Percentiles rank a stretch among this genome's conserved stretches.
Conservation (phyloP, 495 filamentous ascomycete species). For the Pyrenula massariospora region DNA sequence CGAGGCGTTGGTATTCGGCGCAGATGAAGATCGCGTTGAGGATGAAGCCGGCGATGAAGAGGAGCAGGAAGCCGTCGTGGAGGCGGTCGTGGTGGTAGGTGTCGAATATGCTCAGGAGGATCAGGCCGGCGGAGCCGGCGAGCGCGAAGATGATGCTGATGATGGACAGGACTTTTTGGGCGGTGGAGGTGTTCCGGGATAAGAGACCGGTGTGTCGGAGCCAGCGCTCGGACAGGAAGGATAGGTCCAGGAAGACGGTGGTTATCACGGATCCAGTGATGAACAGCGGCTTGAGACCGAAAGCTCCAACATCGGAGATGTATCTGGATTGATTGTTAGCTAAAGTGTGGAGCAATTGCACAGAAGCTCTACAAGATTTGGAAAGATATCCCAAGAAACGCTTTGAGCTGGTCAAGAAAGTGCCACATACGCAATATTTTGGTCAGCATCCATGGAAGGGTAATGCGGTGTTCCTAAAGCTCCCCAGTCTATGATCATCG, state of each 20-base stretch:
- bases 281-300: slow-evolving; percentile 73
- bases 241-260: slow-evolving; percentile 72
- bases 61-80: slow-evolving; percentile 65
- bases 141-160: slow-evolving; percentile 63
- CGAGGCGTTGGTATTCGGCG: slow-evolving; percentile 76
- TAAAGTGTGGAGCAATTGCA: background rate
- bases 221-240: slow-evolving; percentile 71
- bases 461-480: slow-evolving; percentile 49
- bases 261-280: slow-evolving; percentile 68
- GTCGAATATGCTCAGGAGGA: slow-evolving; percentile 78
- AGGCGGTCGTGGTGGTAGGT: slow-evolving; percentile 49
- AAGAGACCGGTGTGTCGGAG: slow-evolving; percentile 66
- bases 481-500: slow-evolving; percentile 62
- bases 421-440: slow-evolving; percentile 59
- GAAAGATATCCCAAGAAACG: slow-evolving; percentile 2
- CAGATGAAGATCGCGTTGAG: slow-evolving; percentile 76
- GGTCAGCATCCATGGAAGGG: slow-evolving; percentile 47
- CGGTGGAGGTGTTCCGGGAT: slow-evolving; percentile 51
- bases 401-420: background rate
- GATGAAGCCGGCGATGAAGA: slow-evolving; percentile 69
- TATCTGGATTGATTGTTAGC: slow-evolving; percentile 15
- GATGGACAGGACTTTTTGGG: slow-evolving; percentile 59
- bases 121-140: slow-evolving; percentile 65
- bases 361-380: slow-evolving; percentile 2
- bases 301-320: slow-evolving; percentile 75